phyloP scores from a whole-genome alignment of 2,329 filamentous ascomycete genomes.

The Nigrograna mackinnonii region DNA sequence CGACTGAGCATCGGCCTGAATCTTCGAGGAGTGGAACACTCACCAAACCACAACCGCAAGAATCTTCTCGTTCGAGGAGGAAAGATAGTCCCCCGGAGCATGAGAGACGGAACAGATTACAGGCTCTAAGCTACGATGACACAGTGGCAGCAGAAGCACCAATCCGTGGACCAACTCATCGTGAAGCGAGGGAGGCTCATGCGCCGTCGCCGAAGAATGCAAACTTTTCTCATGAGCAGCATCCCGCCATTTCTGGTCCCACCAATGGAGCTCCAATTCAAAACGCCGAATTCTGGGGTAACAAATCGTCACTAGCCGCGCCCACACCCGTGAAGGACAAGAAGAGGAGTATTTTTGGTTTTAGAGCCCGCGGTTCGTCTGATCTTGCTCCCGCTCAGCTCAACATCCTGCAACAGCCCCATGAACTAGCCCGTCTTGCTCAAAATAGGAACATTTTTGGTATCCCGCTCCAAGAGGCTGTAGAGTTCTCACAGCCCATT shows the following conservation, averaged over 20 bases:
- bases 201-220: conserved; percentile 37
- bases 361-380: conserved; percentile 70
- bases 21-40: conserved; percentile 16
- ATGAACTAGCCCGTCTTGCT: conserved; percentile 36
- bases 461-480: conserved; percentile 81
- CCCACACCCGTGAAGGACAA: conserved; percentile 73
- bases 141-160: conserved; percentile 62
- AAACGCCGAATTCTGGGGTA: conserved; percentile 84
- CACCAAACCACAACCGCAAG: conserved; percentile 47
- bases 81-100: conserved; percentile 45
- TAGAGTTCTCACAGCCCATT: conserved; percentile 74
- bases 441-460: conserved; percentile 73
- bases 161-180: conserved; percentile 48
- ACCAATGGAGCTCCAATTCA: conserved; percentile 84
- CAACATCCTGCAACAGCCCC: conserved; percentile 18
- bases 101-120: conserved; percentile 37
- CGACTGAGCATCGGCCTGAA: conserved; percentile 48
- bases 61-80: conserved; percentile 25
- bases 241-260: conserved; percentile 73
- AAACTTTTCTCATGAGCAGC: conserved; percentile 38
- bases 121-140: conserved; percentile 59
- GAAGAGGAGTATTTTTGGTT: conserved; percentile 72
- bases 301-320: conserved; percentile 59
- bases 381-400: conserved; percentile 55
- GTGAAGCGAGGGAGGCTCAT: conserved; percentile 25